Evolutionary conservation across 441 rosid species (phyloP).

Genomic region (Metrosideros polymorpha): DNA sequence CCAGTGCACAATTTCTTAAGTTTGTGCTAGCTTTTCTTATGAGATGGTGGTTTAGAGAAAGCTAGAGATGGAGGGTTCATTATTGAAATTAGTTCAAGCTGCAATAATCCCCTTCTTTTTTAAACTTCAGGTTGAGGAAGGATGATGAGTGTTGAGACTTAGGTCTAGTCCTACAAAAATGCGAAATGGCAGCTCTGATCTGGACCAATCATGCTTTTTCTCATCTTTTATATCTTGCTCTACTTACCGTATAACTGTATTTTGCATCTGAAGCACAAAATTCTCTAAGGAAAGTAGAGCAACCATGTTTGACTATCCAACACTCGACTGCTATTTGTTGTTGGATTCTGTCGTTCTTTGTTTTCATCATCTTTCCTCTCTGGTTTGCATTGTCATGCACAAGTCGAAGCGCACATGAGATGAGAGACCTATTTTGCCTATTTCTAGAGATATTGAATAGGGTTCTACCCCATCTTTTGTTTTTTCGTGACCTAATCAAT

Average conservation of each 20-base stretch:
- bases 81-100: neutral
- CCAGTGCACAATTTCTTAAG: neutral
- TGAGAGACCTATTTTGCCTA: too few relatives aligned
- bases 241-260: neutral
- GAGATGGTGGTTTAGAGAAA: neutral
- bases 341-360: neutral
- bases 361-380: neutral
- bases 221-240: neutral
- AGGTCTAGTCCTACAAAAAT: neutral
- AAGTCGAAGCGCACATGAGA: too few relatives aligned
- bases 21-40: neutral
- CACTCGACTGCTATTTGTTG: neutral
- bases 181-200: neutral
- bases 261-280: neutral
- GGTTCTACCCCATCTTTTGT: too few relatives aligned
- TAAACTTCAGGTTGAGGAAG: neutral
- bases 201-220: neutral
- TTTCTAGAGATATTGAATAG: too few relatives aligned
- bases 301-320: neutral
- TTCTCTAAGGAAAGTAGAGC: neutral
- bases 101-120: neutral
- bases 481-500: too few relatives aligned
- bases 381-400: neutral
- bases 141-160: neutral
- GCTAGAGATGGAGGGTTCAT: neutral